A percentile compares a stretch with the other conserved stretches of the same genome.
These are phyloP conservation scores for Tulasnella sp. DNA, from an alignment of 768 basidiomycete species.

Conservation along the genomic window DNA sequence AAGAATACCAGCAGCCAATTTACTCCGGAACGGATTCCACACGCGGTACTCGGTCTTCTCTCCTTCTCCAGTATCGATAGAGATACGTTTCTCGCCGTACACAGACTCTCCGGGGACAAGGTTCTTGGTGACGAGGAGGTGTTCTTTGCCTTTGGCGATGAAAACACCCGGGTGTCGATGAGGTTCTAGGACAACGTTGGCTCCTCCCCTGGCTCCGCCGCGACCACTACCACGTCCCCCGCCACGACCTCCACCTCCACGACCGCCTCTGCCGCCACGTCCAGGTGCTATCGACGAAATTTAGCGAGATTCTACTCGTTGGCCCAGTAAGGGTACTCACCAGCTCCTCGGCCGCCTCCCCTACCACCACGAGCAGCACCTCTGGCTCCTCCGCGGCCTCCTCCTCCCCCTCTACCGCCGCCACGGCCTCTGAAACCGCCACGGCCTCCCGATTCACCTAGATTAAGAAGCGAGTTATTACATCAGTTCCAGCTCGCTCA, in stretches of 20 bases:
- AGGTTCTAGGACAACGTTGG: constrained; percentile 86
- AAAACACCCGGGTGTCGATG: constrained; percentile 92
- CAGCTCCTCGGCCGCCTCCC: constrained; percentile 12
- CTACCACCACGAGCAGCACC: constrained; percentile 18
- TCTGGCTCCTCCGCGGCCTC: constrained; percentile 15
- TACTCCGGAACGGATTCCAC: constrained; percentile 98
- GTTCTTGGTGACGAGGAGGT: constrained; percentile 94
- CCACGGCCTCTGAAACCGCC: constrained; percentile 24
- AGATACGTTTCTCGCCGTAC: constrained; percentile 96
- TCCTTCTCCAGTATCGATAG: constrained; percentile 58
- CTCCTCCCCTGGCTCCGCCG: constrained; percentile 66
- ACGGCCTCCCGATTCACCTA: constrained; percentile 12
- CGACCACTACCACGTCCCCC: constrained; percentile 50
- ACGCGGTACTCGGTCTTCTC: constrained; percentile 95
- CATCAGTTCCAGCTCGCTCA: neutral
- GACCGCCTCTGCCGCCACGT: constrained; percentile 28
- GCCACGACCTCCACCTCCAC: constrained; percentile 29
- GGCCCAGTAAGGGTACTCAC: constrained; percentile 22
- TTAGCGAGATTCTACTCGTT: constrained; percentile 26
- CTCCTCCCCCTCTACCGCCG: constrained; percentile 30
- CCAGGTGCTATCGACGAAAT: constrained; percentile 26
- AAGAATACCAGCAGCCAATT: constrained; percentile 91
- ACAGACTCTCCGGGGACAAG: constrained; percentile 95
- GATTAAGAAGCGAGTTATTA: neutral
- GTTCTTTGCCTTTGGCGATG: constrained; percentile 95